Percentiles rank a stretch among this genome's conserved stretches.
These are phyloP conservation scores for Pseudovirgaria hyperparasitica DNA, from an alignment of 2,329 filamentous ascomycete species.

Conservation along the genomic window DNA sequence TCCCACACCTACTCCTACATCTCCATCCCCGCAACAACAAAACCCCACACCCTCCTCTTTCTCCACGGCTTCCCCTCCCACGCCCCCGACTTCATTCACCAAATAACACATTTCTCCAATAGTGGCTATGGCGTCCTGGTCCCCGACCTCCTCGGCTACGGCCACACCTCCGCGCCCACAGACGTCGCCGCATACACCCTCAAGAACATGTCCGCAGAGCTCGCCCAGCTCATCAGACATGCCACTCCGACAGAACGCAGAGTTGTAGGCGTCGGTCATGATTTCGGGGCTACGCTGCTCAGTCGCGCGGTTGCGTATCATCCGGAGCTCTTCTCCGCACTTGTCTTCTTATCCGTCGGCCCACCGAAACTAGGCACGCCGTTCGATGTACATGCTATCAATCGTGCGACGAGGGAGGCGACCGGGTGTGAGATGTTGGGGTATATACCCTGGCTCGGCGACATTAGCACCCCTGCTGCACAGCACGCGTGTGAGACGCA, in stretches of 20 bases:
- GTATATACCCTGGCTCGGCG: no score
- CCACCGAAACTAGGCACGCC: no score
- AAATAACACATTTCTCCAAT: slow-evolving; percentile 25
- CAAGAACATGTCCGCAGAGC: slow-evolving; percentile 5
- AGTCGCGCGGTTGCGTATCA: slow-evolving; percentile 28
- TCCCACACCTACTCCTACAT: slow-evolving; percentile 7
- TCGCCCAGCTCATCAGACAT: slow-evolving; percentile 6
- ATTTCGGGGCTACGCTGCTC: slow-evolving; percentile 30
- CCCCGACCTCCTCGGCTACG: slow-evolving; percentile 24
- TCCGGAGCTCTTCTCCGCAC: no score
- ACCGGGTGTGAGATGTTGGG: no score
- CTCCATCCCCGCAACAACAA: background rate
- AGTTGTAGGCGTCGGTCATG: slow-evolving; percentile 30
- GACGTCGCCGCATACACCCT: slow-evolving; percentile 5
- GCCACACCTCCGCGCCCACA: slow-evolving; percentile 13
- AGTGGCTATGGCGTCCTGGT: slow-evolving; percentile 24
- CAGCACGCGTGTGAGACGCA: no score
- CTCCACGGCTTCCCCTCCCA: slow-evolving; percentile 39
- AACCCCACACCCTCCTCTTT: slow-evolving; percentile 8
- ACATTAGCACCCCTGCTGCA: no score
- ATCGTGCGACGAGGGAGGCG: no score
- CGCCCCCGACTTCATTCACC: slow-evolving; percentile 28
- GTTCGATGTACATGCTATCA: no score
- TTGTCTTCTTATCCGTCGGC: no score
- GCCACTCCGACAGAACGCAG: slow-evolving; percentile 1